Conservation (phyloP, 2,329 filamentous ascomycete genomes). For the Ceratocystis colombiana region DNA sequence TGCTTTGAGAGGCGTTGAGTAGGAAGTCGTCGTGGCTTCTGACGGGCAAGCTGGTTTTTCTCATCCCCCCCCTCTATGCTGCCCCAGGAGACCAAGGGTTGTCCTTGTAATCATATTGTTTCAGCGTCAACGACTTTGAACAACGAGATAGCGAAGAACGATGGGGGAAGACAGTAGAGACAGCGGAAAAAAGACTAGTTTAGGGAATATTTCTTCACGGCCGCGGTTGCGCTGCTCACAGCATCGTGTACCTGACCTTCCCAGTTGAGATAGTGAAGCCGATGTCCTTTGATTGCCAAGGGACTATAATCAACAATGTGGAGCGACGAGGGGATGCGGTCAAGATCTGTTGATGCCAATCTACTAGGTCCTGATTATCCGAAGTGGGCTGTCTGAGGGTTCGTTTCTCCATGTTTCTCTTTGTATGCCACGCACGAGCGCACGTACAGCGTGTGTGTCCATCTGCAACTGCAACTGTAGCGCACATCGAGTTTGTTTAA, state of each 20-base stretch:
- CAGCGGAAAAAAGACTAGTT: too few species aligned
- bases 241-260: background rate
- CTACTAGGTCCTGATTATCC: too few species aligned
- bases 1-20: too few species aligned
- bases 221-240: too few species aligned
- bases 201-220: background rate
- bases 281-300: background rate
- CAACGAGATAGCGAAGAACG: background rate
- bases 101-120: background rate
- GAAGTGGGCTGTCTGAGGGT: too few species aligned
- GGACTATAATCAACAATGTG: background rate
- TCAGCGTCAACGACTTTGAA: constrained; percentile 3
- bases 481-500: background rate
- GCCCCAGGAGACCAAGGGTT: background rate
- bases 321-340: background rate
- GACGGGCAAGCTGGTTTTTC: background rate
- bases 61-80: too few species aligned
- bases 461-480: background rate
- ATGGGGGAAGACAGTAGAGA: too few species aligned
- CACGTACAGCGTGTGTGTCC: too few species aligned
- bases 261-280: background rate
- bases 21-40: background rate
- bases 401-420: too few species aligned
- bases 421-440: too few species aligned
- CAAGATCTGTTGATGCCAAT: background rate